phyloP scores from a whole-genome alignment of 2,329 filamentous ascomycete genomes.

The Xylariales sp. region DNA sequence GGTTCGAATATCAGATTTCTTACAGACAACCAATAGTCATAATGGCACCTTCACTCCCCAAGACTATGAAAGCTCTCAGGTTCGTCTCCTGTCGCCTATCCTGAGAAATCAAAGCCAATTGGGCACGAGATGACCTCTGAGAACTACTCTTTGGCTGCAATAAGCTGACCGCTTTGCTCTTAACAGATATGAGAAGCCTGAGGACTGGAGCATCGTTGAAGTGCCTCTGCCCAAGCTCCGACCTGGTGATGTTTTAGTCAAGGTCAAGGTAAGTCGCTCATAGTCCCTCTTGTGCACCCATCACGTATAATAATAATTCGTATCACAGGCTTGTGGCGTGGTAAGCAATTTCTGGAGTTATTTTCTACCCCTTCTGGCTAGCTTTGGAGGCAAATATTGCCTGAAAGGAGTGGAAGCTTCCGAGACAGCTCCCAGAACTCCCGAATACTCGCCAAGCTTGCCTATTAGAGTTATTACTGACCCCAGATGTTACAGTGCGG shows the following conservation, averaged over 20 bases:
- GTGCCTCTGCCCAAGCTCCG: conserved; percentile 58
- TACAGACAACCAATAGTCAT: conserved; percentile 15
- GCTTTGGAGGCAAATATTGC: no score
- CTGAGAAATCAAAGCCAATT: conserved; percentile 3
- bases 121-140: no score
- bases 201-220: conserved; percentile 55
- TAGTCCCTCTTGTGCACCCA: neutral
- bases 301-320: conserved; percentile 5
- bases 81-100: conserved; percentile 26
- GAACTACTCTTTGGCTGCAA: conserved; percentile 9
- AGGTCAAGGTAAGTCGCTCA: conserved; percentile 52
- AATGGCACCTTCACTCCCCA: conserved; percentile 29
- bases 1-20: no score
- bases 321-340: conserved; percentile 27
- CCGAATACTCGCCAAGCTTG: no score
- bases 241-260: conserved; percentile 57
- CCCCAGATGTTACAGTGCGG: no score
- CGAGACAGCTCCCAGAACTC: no score
- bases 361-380: no score
- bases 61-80: conserved; percentile 54
- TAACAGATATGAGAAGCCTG: conserved; percentile 56
- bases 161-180: conserved; percentile 4
- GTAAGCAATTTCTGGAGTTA: no score
- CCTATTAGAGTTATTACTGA: no score
- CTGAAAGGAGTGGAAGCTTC: no score